phyloP scores from a whole-genome alignment of 345 rosid genomes.

The Camelina neglecta region DNA sequence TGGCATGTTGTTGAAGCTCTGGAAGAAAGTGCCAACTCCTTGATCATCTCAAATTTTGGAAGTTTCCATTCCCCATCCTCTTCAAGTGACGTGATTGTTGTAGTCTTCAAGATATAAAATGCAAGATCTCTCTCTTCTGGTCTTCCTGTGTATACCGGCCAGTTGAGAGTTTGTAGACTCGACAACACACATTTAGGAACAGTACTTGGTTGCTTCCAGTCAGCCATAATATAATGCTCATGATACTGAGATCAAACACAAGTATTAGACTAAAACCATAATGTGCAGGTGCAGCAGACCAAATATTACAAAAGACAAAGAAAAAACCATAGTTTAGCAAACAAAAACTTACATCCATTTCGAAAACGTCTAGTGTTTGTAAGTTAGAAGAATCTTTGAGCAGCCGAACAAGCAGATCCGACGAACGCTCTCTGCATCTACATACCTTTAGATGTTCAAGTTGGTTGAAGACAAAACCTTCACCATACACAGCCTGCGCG shows the following conservation, averaged over 20 bases:
- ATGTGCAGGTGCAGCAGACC: no score
- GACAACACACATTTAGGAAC: slow-evolving; percentile 24
- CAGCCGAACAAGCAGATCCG: background rate
- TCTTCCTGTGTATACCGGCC: background rate
- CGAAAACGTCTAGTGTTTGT: background rate
- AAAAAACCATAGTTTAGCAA: no score
- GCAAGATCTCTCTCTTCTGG: background rate
- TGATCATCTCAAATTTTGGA: background rate
- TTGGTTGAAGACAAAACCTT: slow-evolving; percentile 21
- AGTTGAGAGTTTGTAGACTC: slow-evolving; percentile 22
- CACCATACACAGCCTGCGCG: background rate
- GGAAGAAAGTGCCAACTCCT: slow-evolving; percentile 29
- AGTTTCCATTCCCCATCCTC: background rate
- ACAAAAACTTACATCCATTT: no score
- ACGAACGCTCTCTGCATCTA: background rate
- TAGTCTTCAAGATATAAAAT: slow-evolving; percentile 15
- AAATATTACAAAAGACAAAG: no score
- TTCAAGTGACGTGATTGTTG: background rate
- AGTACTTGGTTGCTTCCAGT: slow-evolving; percentile 12
- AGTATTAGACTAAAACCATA: no score
- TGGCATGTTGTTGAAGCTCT: slow-evolving; percentile 32
- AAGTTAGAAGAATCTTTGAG: slow-evolving; percentile 15
- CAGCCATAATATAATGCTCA: no score
- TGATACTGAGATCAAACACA: no score
- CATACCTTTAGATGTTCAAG: slow-evolving; percentile 20